Percentiles rank a stretch among this genome's conserved stretches.
phyloP scores from a whole-genome alignment of 441 rosid genomes.

The Dalechampia spathulata region DNA sequence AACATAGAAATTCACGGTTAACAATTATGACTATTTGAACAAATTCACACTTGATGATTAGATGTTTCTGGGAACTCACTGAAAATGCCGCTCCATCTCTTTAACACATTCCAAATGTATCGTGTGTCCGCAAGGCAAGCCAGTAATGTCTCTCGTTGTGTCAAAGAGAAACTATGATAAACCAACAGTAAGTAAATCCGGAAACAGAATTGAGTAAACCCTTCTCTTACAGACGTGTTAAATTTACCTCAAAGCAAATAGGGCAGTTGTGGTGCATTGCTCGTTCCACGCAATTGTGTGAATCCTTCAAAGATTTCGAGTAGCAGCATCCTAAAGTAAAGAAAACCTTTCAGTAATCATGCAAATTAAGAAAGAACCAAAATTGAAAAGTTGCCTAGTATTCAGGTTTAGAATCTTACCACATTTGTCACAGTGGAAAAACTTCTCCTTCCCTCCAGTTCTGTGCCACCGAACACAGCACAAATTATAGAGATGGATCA shows the following conservation, averaged over 20 bases:
- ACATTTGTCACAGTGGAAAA: slow-evolving; percentile 24
- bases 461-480: slow-evolving; percentile 18
- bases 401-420: no score
- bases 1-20: no score
- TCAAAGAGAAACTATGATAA: slow-evolving; percentile 80
- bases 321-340: slow-evolving; percentile 59
- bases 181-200: no score
- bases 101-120: slow-evolving; percentile 55
- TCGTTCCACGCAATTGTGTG: slow-evolving; percentile 63
- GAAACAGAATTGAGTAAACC: no score
- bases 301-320: slow-evolving; percentile 46
- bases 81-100: slow-evolving; percentile 58
- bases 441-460: slow-evolving; percentile 29
- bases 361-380: no score
- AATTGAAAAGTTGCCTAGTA: no score
- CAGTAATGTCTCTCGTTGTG: slow-evolving; percentile 54
- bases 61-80: no score
- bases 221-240: neutral
- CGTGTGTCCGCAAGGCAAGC: slow-evolving; percentile 66
- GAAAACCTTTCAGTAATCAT: no score
- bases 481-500: neutral
- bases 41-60: no score
- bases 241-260: slow-evolving; percentile 79
- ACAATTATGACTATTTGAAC: no score
- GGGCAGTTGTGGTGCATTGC: slow-evolving; percentile 93